Percentiles rank a stretch among this genome's conserved stretches.
phyloP scores from a whole-genome alignment of 1,284 basidiomycete genomes.

The Marasmius fiardii region DNA sequence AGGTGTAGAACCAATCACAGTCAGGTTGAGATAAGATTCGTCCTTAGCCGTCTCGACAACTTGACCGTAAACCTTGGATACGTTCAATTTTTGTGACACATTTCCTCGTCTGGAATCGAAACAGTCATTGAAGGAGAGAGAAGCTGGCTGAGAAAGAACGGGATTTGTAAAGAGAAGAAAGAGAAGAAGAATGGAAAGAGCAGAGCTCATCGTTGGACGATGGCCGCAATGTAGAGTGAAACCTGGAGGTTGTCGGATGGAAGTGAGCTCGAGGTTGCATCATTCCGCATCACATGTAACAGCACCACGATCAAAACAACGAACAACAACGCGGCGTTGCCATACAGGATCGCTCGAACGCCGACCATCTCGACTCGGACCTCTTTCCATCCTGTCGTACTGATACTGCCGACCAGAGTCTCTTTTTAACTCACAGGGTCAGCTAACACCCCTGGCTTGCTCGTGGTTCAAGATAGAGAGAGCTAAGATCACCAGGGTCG shows the following conservation, averaged over 20 bases:
- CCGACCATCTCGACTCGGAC: too few species aligned
- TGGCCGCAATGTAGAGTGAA: not conserved
- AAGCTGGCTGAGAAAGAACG: conserved; percentile 45
- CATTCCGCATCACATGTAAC: too few species aligned
- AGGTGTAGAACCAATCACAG: conserved; percentile 57
- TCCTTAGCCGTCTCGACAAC: conserved; percentile 44
- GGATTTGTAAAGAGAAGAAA: conserved; percentile 16
- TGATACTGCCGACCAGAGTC: too few species aligned
- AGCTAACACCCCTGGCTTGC: too few species aligned
- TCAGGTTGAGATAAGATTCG: conserved; percentile 57
- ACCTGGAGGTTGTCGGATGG: not conserved
- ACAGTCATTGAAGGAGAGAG: conserved; percentile 55
- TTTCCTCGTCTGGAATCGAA: conserved; percentile 42
- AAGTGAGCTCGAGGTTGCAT: not conserved
- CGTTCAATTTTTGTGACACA: conserved; percentile 54
- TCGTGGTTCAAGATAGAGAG: too few species aligned
- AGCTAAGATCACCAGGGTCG: too few species aligned
- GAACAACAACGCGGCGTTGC: too few species aligned
- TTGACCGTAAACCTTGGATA: conserved; percentile 74
- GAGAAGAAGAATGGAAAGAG: conserved; percentile 18
- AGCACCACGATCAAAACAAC: too few species aligned
- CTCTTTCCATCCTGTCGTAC: too few species aligned
- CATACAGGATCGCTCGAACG: too few species aligned
- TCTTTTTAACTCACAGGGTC: too few species aligned
- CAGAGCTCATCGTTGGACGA: conserved; percentile 6